These are phyloP conservation scores for Fraxinus xanthoxyloides DNA, from an alignment of 305 asterid genomes.

Conservation along the genomic window DNA sequence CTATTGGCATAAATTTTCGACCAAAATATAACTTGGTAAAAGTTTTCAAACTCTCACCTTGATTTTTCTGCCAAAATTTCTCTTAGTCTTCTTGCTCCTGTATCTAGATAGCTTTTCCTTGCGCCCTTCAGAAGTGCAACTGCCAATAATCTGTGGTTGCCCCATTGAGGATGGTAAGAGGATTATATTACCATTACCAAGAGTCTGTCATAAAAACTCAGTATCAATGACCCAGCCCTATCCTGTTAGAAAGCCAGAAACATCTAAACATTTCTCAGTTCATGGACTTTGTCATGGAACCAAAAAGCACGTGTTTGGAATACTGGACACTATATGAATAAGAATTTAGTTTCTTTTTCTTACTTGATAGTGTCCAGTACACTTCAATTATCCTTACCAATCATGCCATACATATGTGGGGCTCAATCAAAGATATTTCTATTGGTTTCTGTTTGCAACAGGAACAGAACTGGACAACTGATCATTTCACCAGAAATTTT, in stretches of 20 bases:
- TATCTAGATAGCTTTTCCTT: slow-evolving; percentile 44
- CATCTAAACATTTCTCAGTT: slow-evolving; percentile 38
- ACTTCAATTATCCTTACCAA: background rate
- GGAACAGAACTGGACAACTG: background rate
- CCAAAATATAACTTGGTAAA: background rate
- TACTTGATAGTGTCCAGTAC: background rate
- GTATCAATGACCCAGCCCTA: slow-evolving; percentile 36
- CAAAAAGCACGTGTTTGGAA: slow-evolving; percentile 12
- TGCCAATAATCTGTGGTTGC: slow-evolving; percentile 28
- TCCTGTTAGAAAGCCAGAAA: slow-evolving; percentile 43
- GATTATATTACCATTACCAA: slow-evolving; percentile 39
- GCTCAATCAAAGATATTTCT: slow-evolving; percentile 3
- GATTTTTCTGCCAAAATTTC: slow-evolving; percentile 53
- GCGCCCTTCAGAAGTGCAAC: slow-evolving; percentile 34
- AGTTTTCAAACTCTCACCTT: slow-evolving; percentile 49
- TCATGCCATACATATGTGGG: background rate
- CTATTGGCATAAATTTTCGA: background rate
- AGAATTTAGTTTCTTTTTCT: background rate
- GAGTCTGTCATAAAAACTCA: slow-evolving; percentile 51
- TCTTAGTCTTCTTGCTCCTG: slow-evolving; percentile 46
- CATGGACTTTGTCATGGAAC: slow-evolving; percentile 22
- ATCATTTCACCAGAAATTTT: background rate
- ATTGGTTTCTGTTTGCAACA: background rate
- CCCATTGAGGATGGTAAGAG: slow-evolving; percentile 34
- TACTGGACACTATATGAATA: background rate